Evolutionary conservation across 495 filamentous ascomycete species (phyloP), one percentile per base, ranked within the genome.

Genomic region (Aspergillus ostianus): DNA sequence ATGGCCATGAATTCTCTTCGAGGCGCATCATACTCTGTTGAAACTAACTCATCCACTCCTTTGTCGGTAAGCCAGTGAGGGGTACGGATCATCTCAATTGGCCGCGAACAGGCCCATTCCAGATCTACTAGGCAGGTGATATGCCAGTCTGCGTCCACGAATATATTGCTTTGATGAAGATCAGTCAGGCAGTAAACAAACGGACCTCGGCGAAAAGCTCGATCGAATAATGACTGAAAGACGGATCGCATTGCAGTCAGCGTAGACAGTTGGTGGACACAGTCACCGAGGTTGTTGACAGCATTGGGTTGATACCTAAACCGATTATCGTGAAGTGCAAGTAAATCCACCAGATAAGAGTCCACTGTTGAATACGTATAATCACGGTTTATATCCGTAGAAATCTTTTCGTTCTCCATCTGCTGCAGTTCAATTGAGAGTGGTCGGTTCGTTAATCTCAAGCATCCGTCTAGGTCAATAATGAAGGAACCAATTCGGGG

Each of bases 401-500:
- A 62, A n/a, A 69, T 62, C 13, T 60, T 55, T 10, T 65, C 69
- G 58, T 74, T 75, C 56, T 77, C 68, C 6, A 74, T 41, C n/a
- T 66, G 47, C 18, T 63, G 52, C 12, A 70, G 56, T 17, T 50
- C 21, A 56, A 64, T 64, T 15, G 52, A 44, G 0, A 77, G 67
- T 0, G 73, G 74, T 10, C 73, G 64, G 58, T 77, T 77, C 10
- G 44, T 60, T 36, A 79, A 59, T 0, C 49, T 51, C 1, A 75
- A 19, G 12, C 55, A 58, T n/a, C 73, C 68, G 41, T 67, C 53
- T 15, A 64, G 47, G 46, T 67, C 47, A 9, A 77, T 57, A 1
- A 48, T 60, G 51, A 77, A 76, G 13, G 76, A 70, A 4, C 73
- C 74, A 23, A 77, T 79, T 12, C 61, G 60, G 0, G 70, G 64